phyloP scores from a whole-genome alignment of 225 moss, liverwort and hornwort species.

The Marchantia paleacea region DNA sequence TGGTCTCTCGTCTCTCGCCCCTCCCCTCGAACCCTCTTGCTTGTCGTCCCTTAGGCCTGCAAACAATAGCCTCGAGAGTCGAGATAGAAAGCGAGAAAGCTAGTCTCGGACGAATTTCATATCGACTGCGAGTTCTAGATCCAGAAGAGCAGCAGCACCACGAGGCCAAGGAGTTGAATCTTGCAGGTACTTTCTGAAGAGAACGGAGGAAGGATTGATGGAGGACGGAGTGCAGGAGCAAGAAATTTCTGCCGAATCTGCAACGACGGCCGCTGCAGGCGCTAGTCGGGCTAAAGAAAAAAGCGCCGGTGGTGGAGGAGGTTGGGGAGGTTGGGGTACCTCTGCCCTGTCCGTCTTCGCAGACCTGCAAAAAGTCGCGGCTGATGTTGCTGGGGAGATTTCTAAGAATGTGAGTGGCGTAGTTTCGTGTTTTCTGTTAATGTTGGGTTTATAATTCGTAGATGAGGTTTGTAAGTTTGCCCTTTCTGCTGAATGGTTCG shows the following conservation, averaged over 20 bases:
- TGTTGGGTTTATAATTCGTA: background rate
- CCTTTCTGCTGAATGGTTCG: background rate
- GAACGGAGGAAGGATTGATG: constrained; percentile 31
- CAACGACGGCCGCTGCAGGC: constrained; percentile 19
- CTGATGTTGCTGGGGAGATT: constrained; percentile 88
- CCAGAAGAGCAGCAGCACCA: background rate
- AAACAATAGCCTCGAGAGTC: background rate
- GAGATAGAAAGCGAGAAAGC: background rate
- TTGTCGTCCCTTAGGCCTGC: too few relatives aligned
- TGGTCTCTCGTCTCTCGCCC: background rate
- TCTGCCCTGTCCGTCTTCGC: constrained; percentile 86
- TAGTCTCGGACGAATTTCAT: background rate
- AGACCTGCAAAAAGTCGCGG: constrained; percentile 81
- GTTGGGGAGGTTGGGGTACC: constrained; percentile 91
- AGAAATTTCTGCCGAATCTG: constrained; percentile 22
- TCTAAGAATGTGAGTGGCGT: constrained; percentile 64
- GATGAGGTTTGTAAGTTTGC: background rate
- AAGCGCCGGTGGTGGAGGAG: constrained; percentile 46
- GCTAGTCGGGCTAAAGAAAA: constrained; percentile 21
- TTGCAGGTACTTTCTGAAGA: background rate
- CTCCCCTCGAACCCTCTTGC: background rate
- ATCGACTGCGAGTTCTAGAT: background rate
- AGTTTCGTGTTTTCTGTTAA: background rate
- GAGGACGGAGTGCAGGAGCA: constrained; percentile 53
- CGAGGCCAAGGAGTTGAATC: background rate